phyloP scores from a whole-genome alignment of 805 yeast genomes.

The Grigorovia transvaalensis region DNA sequence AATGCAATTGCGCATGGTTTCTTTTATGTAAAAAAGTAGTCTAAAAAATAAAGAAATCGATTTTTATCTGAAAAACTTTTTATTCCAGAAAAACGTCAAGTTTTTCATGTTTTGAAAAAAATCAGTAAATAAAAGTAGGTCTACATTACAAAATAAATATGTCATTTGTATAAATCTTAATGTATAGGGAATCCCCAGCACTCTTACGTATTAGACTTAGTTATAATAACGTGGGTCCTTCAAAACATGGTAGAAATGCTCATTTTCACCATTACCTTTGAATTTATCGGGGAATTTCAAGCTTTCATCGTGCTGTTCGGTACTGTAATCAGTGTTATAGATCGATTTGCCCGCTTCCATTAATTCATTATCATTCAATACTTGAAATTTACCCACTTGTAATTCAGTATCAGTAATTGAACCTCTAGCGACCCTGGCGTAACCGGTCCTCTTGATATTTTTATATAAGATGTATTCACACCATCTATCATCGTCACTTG shows the following conservation, averaged over 20 bases:
- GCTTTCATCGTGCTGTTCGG: constrained; percentile 43
- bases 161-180: not conserved
- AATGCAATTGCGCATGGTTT: constrained; percentile 2
- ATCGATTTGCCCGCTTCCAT: constrained; percentile 27
- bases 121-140: not conserved
- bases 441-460: constrained; percentile 76
- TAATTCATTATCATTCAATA: constrained; percentile 31
- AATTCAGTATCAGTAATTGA: constrained; percentile 95
- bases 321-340: constrained; percentile 47
- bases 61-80: not conserved
- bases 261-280: constrained; percentile 86
- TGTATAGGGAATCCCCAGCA: not conserved
- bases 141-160: not conserved
- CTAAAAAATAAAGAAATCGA: not conserved
- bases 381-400: constrained; percentile 85
- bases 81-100: not conserved
- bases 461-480: constrained; percentile 92
- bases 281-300: constrained; percentile 70
- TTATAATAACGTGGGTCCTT: constrained; percentile 79
- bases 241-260: constrained; percentile 88
- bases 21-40: not conserved
- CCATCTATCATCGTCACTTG: constrained; percentile 95
- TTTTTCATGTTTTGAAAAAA: not conserved
- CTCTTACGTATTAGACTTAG: not conserved
- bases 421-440: constrained; percentile 87